Conservation (phyloP, 2,329 filamentous ascomycete species). For the Ophiostoma sp. region DNA sequence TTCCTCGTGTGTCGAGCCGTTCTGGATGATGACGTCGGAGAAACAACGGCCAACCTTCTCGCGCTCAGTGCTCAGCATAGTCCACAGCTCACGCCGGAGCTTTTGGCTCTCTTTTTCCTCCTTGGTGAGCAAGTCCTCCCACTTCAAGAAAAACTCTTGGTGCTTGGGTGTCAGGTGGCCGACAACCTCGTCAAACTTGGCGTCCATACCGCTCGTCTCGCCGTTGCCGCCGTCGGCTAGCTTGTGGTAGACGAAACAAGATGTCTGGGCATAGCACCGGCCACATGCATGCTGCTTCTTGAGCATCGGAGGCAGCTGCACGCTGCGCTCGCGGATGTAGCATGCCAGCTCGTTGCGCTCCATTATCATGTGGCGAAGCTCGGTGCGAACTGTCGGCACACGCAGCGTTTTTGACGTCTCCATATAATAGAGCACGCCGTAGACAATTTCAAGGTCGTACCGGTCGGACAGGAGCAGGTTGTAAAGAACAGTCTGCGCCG, state of each 20-base stretch:
- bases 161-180: slow-evolving; percentile 69
- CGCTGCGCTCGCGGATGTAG: slow-evolving; percentile 73
- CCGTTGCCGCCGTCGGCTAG: slow-evolving; percentile 78
- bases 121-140: slow-evolving; percentile 88
- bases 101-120: slow-evolving; percentile 89
- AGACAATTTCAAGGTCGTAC: slow-evolving; percentile 87
- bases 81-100: slow-evolving; percentile 87
- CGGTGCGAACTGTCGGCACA: slow-evolving; percentile 77
- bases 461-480: slow-evolving; percentile 87
- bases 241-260: slow-evolving; percentile 92
- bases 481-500: slow-evolving; percentile 91
- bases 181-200: slow-evolving; percentile 77
- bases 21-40: slow-evolving; percentile 75
- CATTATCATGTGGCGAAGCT: slow-evolving; percentile 94
- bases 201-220: slow-evolving; percentile 72
- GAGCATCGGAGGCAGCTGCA: slow-evolving; percentile 78
- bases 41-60: slow-evolving; percentile 89
- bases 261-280: slow-evolving; percentile 81
- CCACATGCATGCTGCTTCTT: slow-evolving; percentile 76
- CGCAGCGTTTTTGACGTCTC: slow-evolving; percentile 82
- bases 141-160: slow-evolving; percentile 83
- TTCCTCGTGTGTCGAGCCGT: slow-evolving; percentile 67
- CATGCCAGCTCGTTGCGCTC: slow-evolving; percentile 86
- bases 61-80: slow-evolving; percentile 82
- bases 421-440: slow-evolving; percentile 91